Percentiles rank a stretch among this genome's conserved stretches.
Evolutionary conservation across 176 grass and related monocot genomes (phyloP).

Genomic region (Eremochloa ophiuroides): DNA sequence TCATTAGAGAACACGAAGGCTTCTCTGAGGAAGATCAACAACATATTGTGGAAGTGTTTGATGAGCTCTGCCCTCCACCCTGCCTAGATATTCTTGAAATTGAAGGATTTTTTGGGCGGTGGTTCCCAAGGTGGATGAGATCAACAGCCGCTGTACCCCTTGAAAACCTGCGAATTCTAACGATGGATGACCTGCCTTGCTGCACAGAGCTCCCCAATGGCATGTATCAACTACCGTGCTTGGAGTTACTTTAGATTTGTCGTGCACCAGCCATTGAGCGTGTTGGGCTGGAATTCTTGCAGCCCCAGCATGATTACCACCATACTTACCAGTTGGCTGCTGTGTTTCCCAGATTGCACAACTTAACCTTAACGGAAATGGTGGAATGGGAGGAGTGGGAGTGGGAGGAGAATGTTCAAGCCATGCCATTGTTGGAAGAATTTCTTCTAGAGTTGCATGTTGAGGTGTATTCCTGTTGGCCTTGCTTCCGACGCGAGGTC

Average conservation of each 20-base stretch:
- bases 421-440: constrained; percentile 17
- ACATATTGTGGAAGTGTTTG: background rate
- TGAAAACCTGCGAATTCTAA: background rate
- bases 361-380: constrained; percentile 12
- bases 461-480: background rate
- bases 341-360: background rate
- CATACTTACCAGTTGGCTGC: background rate
- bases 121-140: constrained; percentile 25
- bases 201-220: background rate
- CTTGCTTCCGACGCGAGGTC: background rate
- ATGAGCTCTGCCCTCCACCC: constrained; percentile 13
- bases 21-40: background rate
- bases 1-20: background rate
- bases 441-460: constrained; percentile 12
- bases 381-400: constrained; percentile 20
- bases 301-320: background rate
- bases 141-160: background rate
- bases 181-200: background rate
- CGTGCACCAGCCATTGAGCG: background rate
- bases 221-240: constrained; percentile 10
- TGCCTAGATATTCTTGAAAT: constrained; percentile 5
- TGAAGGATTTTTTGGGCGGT: constrained; percentile 16
- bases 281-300: constrained; percentile 34
- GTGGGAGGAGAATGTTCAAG: constrained; percentile 15
- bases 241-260: background rate